Evolutionary conservation across 1,284 basidiomycete species (phyloP).

Genomic region (Ganoderma leucocontextum): DNA sequence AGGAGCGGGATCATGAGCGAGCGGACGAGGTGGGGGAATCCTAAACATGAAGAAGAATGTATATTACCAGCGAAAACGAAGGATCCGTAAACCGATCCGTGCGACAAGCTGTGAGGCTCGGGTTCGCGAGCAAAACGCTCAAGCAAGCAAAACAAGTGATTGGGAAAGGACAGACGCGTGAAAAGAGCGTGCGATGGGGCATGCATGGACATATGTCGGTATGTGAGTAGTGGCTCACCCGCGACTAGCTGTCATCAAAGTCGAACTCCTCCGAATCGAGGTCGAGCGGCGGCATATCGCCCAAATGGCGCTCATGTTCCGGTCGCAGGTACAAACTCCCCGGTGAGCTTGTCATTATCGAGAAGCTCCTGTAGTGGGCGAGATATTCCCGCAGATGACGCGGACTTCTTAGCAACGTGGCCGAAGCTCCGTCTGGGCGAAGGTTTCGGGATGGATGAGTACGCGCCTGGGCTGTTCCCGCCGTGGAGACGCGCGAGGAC

Average conservation of each 20-base stretch:
- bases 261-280: slow-evolving; percentile 45
- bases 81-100: slow-evolving; percentile 13
- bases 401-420: slow-evolving; percentile 24
- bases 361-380: slow-evolving; percentile 68
- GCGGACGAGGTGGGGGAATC: slow-evolving; percentile 6
- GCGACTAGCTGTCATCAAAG: slow-evolving; percentile 29
- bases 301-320: slow-evolving; percentile 75
- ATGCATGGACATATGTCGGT: slow-evolving; percentile 7
- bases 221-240: slow-evolving; percentile 8
- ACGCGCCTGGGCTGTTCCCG: not conserved
- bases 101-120: slow-evolving; percentile 11
- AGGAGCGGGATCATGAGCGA: slow-evolving; percentile 24
- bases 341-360: slow-evolving; percentile 70
- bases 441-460: slow-evolving; percentile 19
- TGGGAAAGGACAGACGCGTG: slow-evolving; percentile 11
- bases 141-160: slow-evolving; percentile 3
- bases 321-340: slow-evolving; percentile 70
- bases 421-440: slow-evolving; percentile 10
- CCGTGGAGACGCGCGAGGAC: slow-evolving; percentile 34
- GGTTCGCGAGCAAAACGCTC: slow-evolving; percentile 11
- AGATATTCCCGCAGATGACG: slow-evolving; percentile 48
- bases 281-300: slow-evolving; percentile 73
- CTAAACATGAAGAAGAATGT: slow-evolving; percentile 7
- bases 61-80: slow-evolving; percentile 18
- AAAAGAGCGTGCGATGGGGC: slow-evolving; percentile 13